Evolutionary conservation across 2,329 filamentous ascomycete genomes (phyloP), one percentile per base, ranked within the genome.

Genomic region (Plectosphaerella sp.): DNA sequence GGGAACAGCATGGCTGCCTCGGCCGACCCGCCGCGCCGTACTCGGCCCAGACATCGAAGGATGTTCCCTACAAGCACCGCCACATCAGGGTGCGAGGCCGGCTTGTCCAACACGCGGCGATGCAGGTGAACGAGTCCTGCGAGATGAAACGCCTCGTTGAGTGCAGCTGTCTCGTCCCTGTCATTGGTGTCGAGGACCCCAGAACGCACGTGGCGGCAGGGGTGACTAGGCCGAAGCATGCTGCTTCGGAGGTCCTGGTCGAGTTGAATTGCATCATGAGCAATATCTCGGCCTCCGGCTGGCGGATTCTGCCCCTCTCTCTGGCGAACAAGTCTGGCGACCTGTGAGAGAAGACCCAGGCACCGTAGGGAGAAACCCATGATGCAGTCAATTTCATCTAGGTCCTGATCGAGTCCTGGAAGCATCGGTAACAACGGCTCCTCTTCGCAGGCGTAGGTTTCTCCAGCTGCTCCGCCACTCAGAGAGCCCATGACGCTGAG

Each of bases 141-240:
- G 78, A 84, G 90, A 63, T 93, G 89, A 66, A 89, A 93, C 3
- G 88, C 85, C 61, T 87, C 81, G 62, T 94, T 92, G 2, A 85
- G 87, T 10, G 88, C 86, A 42, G 80, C 73, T 66, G 89, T 84
- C 60, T 89, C 86, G 5, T 75, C 74, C 24, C 76, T 72, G 59
- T 87, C 83, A 35, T 75, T 73, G 51, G 77, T 74, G 50, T 80
- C 75, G 42, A 82, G 77, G 15, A 68, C 72, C 8, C 68, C 69
- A 15, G 69, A 73, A 51, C 75, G 72, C 51, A 79, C 72, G 54
- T 80, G 77, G 49, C 68, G 65, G 58, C 68, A 79, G 39, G 69
- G 70, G 49, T 71, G 71, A 5, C 72, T 67, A 4, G 67, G 63
- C 52, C 70, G 68, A 14, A 62, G 58, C 65, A 78, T 71, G 61